Evolutionary conservation across 331 rosid genomes (phyloP), one percentile per base, ranked within the genome.

Genomic region (Malus hybrid): DNA sequence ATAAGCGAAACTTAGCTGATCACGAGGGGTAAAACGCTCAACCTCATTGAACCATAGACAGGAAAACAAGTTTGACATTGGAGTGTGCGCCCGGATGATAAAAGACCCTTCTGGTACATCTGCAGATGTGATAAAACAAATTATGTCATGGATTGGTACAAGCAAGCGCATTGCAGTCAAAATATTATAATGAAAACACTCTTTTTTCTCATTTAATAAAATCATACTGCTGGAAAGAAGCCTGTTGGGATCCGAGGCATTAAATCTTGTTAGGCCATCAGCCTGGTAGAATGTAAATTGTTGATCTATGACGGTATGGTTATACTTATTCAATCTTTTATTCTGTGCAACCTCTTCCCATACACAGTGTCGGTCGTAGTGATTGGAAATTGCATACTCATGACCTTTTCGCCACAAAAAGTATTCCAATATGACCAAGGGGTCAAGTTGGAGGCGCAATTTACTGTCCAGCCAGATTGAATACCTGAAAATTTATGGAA

Each of bases 31-130:
- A 83, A 94, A 94, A 48, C 90, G 89, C 19, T 90, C 97, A 60
- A 94, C 88, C 83, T 91, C 97, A 71, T 94, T 91, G 88, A 90
- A 94, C 99, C 99, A 94, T 69, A 94, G 96, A 82, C 99, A 94
- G 31, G 94, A 90, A 85, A 94, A 92, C 79, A 94, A 85, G 81
- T 94, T 94, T 65, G 99, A 85, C 96, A 90, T 89, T 42, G 98
- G 93, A 61, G 98, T 93, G 82, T 93, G 98, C 18, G 96, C 98
- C 69, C 96, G 80, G 16, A 93, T 80, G 73, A 93, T 93, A 76
- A 93, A 90, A 69, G 98, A 93, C 71, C 93, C 98, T 87, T 90
- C 98, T 18, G 98, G 95, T 79, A 93, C 95, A 86, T 89, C 97
- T 93, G 86, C 77, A 73, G 72, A 77, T 33, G 71, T 16, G 12